These are phyloP conservation scores for Bretschneidera sinensis DNA, from an alignment of 345 rosid genomes.

Conservation along the genomic window DNA sequence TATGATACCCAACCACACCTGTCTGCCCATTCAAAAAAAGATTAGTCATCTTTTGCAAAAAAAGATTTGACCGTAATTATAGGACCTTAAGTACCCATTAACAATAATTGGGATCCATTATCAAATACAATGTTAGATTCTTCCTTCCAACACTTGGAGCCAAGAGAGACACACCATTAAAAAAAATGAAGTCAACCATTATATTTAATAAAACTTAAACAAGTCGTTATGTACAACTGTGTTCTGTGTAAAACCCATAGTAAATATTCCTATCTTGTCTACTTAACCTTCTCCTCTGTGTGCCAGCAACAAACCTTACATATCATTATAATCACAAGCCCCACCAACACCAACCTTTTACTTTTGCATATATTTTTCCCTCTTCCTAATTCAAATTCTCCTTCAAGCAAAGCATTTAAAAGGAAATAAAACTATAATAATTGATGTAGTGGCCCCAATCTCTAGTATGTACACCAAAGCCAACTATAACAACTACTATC, in stretches of 20 bases:
- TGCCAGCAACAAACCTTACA: constrained; percentile 16
- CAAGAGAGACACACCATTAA: background rate
- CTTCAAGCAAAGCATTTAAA: constrained; percentile 18
- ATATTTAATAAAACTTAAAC: constrained; percentile 17
- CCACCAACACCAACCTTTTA: constrained; percentile 17
- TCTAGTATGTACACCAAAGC: constrained; percentile 25
- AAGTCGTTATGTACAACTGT: constrained; percentile 35
- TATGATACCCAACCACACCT: no score
- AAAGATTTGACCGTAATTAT: no score
- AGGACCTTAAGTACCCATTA: no score
- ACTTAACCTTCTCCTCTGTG: constrained; percentile 24
- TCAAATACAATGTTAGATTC: background rate
- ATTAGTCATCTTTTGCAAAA: no score
- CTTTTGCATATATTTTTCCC: no score
- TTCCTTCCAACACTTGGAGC: no score
- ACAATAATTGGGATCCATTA: no score
- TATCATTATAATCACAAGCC: constrained; percentile 7
- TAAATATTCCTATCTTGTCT: constrained; percentile 13
- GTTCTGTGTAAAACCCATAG: constrained; percentile 5
- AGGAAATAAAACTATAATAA: background rate
- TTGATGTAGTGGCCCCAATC: constrained; percentile 19
- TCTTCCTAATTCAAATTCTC: constrained; percentile 6
- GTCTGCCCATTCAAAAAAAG: no score
- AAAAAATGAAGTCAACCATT: constrained; percentile 34
- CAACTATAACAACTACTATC: constrained; percentile 27